Evolutionary conservation across 345 rosid genomes (phyloP).

Genomic region (Linum usitatissimum): DNA sequence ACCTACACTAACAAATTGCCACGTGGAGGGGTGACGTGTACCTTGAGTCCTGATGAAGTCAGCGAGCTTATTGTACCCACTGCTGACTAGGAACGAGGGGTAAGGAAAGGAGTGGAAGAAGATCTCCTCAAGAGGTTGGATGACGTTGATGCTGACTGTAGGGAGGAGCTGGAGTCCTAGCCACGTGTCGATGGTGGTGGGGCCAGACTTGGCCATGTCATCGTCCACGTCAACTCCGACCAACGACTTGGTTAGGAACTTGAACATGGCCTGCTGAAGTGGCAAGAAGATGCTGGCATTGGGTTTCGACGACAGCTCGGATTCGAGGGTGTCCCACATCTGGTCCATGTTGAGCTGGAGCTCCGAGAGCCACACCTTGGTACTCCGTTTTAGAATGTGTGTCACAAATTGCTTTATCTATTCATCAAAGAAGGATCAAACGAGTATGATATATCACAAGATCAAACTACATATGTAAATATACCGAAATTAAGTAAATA

Average conservation of each 20-base stretch:
- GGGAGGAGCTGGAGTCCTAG: constrained; percentile 62
- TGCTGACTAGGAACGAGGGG: constrained; percentile 47
- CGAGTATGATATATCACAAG: too few relatives aligned
- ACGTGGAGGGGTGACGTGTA: background rate
- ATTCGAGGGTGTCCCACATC: constrained; percentile 46
- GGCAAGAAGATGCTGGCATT: constrained; percentile 27
- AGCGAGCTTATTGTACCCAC: constrained; percentile 45
- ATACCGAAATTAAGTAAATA: too few relatives aligned
- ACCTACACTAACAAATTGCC: background rate
- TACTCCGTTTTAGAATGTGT: constrained; percentile 58
- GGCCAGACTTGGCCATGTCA: constrained; percentile 39
- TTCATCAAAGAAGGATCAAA: background rate
- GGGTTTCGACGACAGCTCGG: constrained; percentile 29
- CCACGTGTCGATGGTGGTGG: constrained; percentile 45
- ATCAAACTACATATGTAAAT: too few relatives aligned
- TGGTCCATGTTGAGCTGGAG: constrained; percentile 38
- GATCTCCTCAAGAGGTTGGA: constrained; percentile 58
- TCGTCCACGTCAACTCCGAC: constrained; percentile 47
- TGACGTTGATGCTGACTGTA: constrained; percentile 26
- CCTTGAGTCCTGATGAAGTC: constrained; percentile 44
- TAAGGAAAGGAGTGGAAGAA: constrained; percentile 74
- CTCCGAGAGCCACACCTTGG: constrained; percentile 46
- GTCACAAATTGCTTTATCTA: constrained; percentile 48
- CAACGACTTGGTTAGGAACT: constrained; percentile 44
- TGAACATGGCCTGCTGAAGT: constrained; percentile 49